Base-by-base conservation (phyloP, 2,329 filamentous ascomycete species). In the Penicillium crustosum region DNA sequence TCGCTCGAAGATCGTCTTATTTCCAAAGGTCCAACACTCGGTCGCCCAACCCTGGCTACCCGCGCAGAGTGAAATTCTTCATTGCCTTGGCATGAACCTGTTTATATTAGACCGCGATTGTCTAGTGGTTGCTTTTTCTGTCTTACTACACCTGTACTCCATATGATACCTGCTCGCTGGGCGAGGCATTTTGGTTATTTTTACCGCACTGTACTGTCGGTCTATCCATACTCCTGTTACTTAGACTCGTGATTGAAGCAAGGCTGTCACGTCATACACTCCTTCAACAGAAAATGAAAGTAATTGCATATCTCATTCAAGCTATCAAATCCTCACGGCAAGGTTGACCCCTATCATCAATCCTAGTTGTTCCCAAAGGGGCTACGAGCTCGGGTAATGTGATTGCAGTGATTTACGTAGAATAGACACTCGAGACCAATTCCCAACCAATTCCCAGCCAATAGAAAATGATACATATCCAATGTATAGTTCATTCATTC, bases 1-100 rank as follows among this genome's bases (percentile, higher is more conserved):
- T 82, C 80, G 76, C 58, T 83, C 27, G 82, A 82, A 66, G 68
- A 67, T 42, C 66, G 66, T 38, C 57, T 73, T 29, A 61, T 70
- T 31, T 63, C 66, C 2, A 71, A 71, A 38, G 52, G 54, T 9
- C 49, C 58, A 17, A 29, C 45, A 12, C 54, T 49, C 12, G 43
- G 54, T 39, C 55, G 58, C 36, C 25, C 59, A 15, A 61, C 29
- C 2, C 45, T 53, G 41, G 53, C 57, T 42, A 19, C 42, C 3
- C 58, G 44, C 21, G 41, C 43, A 19, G 55, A 57, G 6, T 65
- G 43, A 61, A 29, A 19, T 48, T 49, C 42, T 27, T 29, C 31
- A 13, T 47, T 53, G 4, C 2, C 15, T 49, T 21, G 4, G 25
- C 15, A 54, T 38, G 1, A 1, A 23, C 6, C 21, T 53, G 41